phyloP scores from a whole-genome alignment of 441 rosid species.

The Geranium incanum region DNA sequence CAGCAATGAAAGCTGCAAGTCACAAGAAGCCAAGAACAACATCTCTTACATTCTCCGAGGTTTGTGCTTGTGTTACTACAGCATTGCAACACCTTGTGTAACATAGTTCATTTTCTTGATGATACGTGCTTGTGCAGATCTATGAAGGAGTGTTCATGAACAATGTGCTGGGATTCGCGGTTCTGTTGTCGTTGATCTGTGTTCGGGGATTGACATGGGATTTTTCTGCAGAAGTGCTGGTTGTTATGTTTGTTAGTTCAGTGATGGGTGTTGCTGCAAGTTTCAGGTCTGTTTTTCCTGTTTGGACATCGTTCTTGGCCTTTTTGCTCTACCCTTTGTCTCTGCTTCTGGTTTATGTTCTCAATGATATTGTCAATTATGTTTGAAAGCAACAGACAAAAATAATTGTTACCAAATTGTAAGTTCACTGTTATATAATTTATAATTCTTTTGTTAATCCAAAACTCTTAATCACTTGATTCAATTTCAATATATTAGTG shows the following conservation, averaged over 20 bases:
- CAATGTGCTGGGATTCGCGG: conserved; percentile 20
- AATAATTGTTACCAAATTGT: too few relatives aligned
- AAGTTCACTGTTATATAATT: too few relatives aligned
- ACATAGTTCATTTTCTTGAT: neutral
- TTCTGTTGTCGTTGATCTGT: conserved; percentile 24
- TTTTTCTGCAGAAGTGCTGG: conserved; percentile 31
- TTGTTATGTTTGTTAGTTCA: conserved; percentile 17
- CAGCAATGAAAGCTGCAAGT: conserved; percentile 32
- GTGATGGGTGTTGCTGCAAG: conserved; percentile 23
- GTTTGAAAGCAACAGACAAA: neutral
- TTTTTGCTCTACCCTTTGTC: conserved; percentile 29
- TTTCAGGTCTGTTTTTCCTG: conserved; percentile 21
- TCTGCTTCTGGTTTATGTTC: conserved; percentile 26
- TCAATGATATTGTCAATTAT: conserved; percentile 20
- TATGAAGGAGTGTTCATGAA: conserved; percentile 32
- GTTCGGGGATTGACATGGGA: conserved; percentile 28
- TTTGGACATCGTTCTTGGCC: conserved; percentile 32
- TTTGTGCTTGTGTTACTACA: conserved; percentile 5
- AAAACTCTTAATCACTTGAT: too few relatives aligned
- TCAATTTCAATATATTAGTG: neutral
- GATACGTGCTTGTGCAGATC: conserved; percentile 21
- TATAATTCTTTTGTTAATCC: too few relatives aligned
- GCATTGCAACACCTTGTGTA: too few relatives aligned
- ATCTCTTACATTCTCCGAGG: conserved; percentile 47
- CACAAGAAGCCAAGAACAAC: conserved; percentile 38